Evolutionary conservation across 225 moss, liverwort and hornwort species (phyloP).

Genomic region (Anthoceros angustus): DNA sequence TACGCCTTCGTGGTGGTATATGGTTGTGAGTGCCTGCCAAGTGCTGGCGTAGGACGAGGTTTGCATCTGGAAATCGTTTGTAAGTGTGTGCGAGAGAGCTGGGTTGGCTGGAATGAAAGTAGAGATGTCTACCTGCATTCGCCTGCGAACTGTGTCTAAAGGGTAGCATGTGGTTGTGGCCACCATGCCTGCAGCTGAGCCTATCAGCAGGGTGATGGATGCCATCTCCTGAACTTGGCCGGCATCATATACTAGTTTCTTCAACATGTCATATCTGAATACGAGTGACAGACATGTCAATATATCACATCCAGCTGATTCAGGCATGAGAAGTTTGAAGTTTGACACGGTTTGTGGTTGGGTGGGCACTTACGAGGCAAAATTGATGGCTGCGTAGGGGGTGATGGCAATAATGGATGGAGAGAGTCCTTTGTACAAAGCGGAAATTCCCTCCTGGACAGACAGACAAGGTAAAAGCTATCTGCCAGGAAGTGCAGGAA

Average conservation of each 20-base stretch:
- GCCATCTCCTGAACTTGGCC: not conserved
- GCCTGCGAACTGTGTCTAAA: not conserved
- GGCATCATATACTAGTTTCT: not conserved
- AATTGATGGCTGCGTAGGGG: not conserved
- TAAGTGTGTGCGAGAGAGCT: no score
- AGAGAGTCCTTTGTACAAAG: not conserved
- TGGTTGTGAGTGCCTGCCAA: not conserved
- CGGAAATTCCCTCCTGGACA: not conserved
- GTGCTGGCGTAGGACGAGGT: not conserved
- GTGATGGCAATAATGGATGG: not conserved
- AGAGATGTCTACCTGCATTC: not conserved
- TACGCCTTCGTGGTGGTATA: not conserved
- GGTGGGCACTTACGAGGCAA: not conserved
- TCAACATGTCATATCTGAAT: not conserved
- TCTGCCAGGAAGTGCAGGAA: not conserved
- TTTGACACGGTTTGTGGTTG: not conserved
- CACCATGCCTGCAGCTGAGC: constrained; percentile 1
- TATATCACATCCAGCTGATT: not conserved
- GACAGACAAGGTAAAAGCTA: not conserved
- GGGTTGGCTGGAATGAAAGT: not conserved
- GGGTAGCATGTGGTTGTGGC: not conserved
- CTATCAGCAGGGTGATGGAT: not conserved
- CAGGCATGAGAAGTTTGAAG: not conserved
- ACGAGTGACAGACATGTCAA: no score
- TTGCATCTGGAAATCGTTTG: not conserved